phyloP scores from a whole-genome alignment of 495 filamentous ascomycete species.

The Tricharina praecox region DNA sequence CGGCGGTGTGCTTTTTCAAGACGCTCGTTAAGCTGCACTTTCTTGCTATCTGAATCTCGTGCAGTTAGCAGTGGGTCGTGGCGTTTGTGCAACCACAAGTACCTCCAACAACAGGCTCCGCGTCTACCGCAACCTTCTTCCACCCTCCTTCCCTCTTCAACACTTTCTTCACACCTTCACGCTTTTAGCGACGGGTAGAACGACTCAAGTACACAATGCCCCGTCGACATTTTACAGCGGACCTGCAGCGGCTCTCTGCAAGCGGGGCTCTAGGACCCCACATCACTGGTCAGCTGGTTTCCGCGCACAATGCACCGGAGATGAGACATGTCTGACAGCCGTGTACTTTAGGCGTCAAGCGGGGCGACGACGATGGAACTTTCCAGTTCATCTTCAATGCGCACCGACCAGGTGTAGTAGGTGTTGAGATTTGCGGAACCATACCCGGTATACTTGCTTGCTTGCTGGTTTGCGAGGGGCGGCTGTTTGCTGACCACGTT shows the following conservation, averaged over 20 bases:
- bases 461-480: background rate
- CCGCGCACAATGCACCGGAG: background rate
- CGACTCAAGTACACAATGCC: too few species aligned
- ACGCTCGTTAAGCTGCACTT: too few species aligned
- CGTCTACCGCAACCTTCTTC: too few species aligned
- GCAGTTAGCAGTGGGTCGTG: too few species aligned
- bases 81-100: too few species aligned
- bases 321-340: background rate
- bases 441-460: conserved; percentile 35
- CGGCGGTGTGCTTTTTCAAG: too few species aligned
- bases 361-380: conserved; percentile 45
- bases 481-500: background rate
- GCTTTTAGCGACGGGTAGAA: too few species aligned
- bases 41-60: too few species aligned
- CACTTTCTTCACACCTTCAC: too few species aligned
- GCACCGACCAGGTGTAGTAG: conserved; percentile 14
- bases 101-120: too few species aligned
- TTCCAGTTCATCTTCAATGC: conserved; percentile 39
- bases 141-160: too few species aligned
- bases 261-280: conserved; percentile 22
- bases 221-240: conserved; percentile 36
- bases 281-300: conserved; percentile 27
- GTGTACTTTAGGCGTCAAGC: conserved; percentile 30
- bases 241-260: conserved; percentile 32
- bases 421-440: conserved; percentile 37